phyloP scores from a whole-genome alignment of 345 rosid genomes.

The Camelina sativa region DNA sequence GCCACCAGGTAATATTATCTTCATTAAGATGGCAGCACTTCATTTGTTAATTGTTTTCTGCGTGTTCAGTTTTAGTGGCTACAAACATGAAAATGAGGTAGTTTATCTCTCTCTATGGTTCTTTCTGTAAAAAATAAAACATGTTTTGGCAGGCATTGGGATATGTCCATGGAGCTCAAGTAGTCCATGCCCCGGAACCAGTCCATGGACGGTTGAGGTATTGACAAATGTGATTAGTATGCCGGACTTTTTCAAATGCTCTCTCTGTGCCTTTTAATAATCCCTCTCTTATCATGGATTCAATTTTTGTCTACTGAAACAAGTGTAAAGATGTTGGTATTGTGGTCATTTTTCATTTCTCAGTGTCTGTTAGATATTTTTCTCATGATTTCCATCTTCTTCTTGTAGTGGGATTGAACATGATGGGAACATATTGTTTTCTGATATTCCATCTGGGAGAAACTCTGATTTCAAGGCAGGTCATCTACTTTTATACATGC shows the following conservation, averaged over 20 bases:
- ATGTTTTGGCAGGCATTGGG: constrained; percentile 78
- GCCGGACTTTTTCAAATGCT: neutral
- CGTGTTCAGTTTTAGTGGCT: neutral
- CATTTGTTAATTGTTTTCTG: neutral
- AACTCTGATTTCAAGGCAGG: constrained; percentile 87
- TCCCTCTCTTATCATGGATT: constrained; percentile 11
- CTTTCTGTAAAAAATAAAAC: neutral
- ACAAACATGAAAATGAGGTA: constrained; percentile 11
- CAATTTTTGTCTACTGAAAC: neutral
- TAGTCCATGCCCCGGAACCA: constrained; percentile 89
- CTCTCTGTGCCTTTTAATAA: constrained; percentile 15
- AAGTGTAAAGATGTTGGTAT: neutral
- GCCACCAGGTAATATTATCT: constrained; percentile 75
- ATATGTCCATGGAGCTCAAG: constrained; percentile 83
- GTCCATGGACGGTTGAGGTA: constrained; percentile 98
- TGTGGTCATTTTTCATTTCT: constrained; percentile 16
- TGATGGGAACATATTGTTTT: constrained; percentile 69
- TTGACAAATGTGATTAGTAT: constrained; percentile 31
- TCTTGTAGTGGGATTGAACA: constrained; percentile 84
- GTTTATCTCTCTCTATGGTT: constrained; percentile 11
- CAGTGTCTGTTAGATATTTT: constrained; percentile 8
- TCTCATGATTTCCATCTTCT: constrained; percentile 26
- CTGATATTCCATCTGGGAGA: constrained; percentile 76
- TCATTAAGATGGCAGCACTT: constrained; percentile 5
- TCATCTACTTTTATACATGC: constrained; percentile 26